Base-by-base conservation (phyloP, 176 grass and related monocot species). In the Raddia guianensis region DNA sequence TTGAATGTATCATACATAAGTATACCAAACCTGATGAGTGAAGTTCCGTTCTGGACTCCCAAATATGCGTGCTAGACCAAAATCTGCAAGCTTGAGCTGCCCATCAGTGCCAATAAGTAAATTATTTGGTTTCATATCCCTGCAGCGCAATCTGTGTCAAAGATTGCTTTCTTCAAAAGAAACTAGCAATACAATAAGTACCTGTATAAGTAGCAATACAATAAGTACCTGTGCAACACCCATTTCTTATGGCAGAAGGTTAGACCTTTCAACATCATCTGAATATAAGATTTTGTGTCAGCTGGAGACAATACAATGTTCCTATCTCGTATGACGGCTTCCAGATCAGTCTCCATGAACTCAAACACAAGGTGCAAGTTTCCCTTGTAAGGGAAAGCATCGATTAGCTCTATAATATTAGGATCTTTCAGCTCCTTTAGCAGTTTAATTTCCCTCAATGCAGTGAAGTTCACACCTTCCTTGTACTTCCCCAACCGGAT, bases 61-160 rank as follows among this genome's bases (percentile, higher is more conserved):
- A 63, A 93, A 99, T 79, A 95, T 86, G 45, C 97, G 97, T 10
- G 97, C 97, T 52, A 99, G 79, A 84, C 97, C 97, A 82, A 99
- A 99, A 74, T 99, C 97, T 10, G 63, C 97, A 87, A 99, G 97
- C 81, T 95, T 99, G 65, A 99, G 92, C 68, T 99, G 87, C 44
- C 97, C 97, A 86, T 95, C 88, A 86, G 91, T 66, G 61, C 76
- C 91, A 16, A 99, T 99, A 48, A 99, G 86, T 66, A 99, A 84
- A 88, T 99, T 99, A 87, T 99, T 99, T 13, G 97, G 97, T 79
- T 99, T 99, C 97, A 99, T 99, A 81, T 99, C 97, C 87, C 97
- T 99, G 88, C 46, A 80, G 80, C 18, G 68, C 79, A 68, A 45
- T 35, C 73, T 72, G 47, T 47, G 62, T 90, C 48, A 90, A 68